Conservation (phyloP, 2,329 filamentous ascomycete genomes). For the Chrysoporthe austroafricana region DNA sequence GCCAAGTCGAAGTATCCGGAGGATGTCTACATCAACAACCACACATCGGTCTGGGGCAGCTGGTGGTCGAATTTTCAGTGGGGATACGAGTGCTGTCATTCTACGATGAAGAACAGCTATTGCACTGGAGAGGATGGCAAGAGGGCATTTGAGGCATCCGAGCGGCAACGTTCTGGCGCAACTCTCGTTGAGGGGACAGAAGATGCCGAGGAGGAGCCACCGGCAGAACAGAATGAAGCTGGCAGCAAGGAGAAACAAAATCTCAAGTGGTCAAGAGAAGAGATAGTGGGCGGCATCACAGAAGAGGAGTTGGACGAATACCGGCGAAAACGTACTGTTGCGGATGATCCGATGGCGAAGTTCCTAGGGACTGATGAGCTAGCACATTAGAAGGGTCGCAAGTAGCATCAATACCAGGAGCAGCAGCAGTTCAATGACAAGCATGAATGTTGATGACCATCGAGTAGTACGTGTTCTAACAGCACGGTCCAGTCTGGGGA, state of each 20-base stretch:
- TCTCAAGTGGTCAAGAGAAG: conserved; percentile 65
- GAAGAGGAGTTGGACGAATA: conserved; percentile 89
- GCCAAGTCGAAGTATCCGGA: conserved; percentile 92
- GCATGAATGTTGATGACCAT: neutral
- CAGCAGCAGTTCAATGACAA: neutral
- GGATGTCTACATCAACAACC: conserved; percentile 87
- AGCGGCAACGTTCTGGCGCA: conserved; percentile 58
- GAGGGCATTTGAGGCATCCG: conserved; percentile 76
- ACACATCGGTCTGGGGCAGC: conserved; percentile 90
- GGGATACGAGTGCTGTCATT: conserved; percentile 96
- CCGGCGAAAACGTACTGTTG: conserved; percentile 71
- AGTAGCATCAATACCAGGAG: conserved; percentile 19
- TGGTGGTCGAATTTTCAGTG: conserved; percentile 97
- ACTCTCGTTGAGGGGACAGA: conserved; percentile 41
- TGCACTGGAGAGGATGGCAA: conserved; percentile 93
- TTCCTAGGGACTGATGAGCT: conserved; percentile 76
- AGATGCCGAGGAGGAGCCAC: conserved; percentile 37
- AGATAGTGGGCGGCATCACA: conserved; percentile 76
- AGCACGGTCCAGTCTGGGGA: no score
- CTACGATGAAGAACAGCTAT: conserved; percentile 92
- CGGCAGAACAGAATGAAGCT: conserved; percentile 38
- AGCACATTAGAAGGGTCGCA: conserved; percentile 43
- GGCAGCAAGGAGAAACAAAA: conserved; percentile 57
- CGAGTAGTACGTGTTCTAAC: neutral
- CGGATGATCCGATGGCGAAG: conserved; percentile 86